Conservation (phyloP, 192 early-diverging fungal species). For the Phycomyces nitens region DNA sequence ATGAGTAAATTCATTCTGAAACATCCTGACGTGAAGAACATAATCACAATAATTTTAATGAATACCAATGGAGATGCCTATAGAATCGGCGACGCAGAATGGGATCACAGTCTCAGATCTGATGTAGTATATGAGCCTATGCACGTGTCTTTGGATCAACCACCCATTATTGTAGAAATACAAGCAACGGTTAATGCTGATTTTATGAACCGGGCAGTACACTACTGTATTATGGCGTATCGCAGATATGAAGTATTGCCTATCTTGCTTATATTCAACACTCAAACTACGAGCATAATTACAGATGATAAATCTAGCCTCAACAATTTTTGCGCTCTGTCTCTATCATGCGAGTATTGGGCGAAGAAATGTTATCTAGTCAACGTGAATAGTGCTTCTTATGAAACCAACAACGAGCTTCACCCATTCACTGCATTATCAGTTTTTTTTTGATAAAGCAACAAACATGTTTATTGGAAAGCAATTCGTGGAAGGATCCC, state of each 20-base stretch:
- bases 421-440: slow-evolving; percentile 11
- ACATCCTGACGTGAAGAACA: slow-evolving; percentile 12
- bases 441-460: background rate
- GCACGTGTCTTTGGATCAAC: background rate
- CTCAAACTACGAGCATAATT: slow-evolving; percentile 1
- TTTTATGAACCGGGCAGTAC: slow-evolving; percentile 6
- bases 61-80: slow-evolving; percentile 5
- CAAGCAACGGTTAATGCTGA: slow-evolving; percentile 3
- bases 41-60: slow-evolving; percentile 3
- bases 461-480: slow-evolving; percentile 12
- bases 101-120: slow-evolving; percentile 1
- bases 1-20: slow-evolving; percentile 9
- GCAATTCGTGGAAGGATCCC: slow-evolving; percentile 4
- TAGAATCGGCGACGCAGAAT: slow-evolving; percentile 3
- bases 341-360: slow-evolving; percentile 14
- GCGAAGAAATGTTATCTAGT: slow-evolving; percentile 3
- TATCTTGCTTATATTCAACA: slow-evolving; percentile 8
- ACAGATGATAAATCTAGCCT: background rate
- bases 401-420: background rate
- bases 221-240: slow-evolving; percentile 13
- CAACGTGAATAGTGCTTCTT: slow-evolving; percentile 3
- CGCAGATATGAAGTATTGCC: slow-evolving; percentile 4
- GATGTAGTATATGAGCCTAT: slow-evolving; percentile 3
- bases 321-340: slow-evolving; percentile 4
- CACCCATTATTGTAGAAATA: slow-evolving; percentile 3